phyloP scores from a whole-genome alignment of 306 rosid genomes.

The Dryas alaskensis region DNA sequence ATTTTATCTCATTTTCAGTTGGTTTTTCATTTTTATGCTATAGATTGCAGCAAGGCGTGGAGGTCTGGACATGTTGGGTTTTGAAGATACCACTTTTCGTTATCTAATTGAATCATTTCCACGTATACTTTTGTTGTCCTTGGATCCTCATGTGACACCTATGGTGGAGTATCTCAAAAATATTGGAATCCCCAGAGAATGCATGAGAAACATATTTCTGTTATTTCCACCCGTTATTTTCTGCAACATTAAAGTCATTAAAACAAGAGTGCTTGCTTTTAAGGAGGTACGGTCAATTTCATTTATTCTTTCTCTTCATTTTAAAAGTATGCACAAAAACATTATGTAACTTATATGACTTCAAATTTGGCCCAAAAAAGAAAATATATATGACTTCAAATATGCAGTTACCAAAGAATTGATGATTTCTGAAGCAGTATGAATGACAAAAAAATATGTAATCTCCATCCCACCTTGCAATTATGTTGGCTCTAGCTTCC shows the following conservation, averaged over 20 bases:
- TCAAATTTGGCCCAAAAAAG: neutral
- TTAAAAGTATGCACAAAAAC: neutral
- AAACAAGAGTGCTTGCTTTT: constrained; percentile 50
- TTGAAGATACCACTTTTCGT: constrained; percentile 44
- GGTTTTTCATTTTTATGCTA: constrained; percentile 20
- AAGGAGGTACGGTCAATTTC: constrained; percentile 50
- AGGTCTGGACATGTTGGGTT: constrained; percentile 60
- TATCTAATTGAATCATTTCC: constrained; percentile 76
- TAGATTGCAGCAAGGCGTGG: constrained; percentile 83
- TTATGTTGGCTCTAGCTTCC: constrained; percentile 3
- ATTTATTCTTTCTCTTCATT: neutral
- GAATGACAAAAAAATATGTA: neutral
- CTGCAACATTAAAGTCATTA: constrained; percentile 43
- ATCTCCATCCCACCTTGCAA: neutral
- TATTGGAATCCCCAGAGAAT: constrained; percentile 48
- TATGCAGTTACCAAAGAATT: neutral
- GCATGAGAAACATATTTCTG: constrained; percentile 44
- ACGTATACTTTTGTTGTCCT: constrained; percentile 51
- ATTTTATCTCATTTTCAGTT: neutral
- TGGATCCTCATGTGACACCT: constrained; percentile 47
- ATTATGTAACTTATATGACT: neutral
- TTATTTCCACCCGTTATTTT: constrained; percentile 70
- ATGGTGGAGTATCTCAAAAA: constrained; percentile 50
- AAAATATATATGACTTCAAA: neutral
- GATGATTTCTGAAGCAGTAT: neutral